Conservation (phyloP, 1,284 basidiomycete genomes). For the Fomitopsis schrenkii region DNA sequence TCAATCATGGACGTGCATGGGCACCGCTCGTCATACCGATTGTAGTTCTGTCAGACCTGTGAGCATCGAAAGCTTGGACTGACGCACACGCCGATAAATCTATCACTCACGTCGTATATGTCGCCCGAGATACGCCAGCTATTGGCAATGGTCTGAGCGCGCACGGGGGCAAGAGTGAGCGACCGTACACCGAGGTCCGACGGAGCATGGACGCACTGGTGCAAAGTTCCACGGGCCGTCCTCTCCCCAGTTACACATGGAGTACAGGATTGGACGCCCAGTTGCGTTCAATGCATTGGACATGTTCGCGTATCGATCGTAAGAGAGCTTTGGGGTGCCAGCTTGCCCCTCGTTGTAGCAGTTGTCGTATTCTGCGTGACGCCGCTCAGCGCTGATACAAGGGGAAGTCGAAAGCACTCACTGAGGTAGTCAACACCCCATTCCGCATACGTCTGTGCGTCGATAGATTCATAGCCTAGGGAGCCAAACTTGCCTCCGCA, state of each 20-base stretch:
- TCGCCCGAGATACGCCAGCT: conserved; percentile 45
- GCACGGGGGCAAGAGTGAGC: not conserved
- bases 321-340: conserved; percentile 37
- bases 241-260: conserved; percentile 46
- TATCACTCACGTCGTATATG: conserved; percentile 32
- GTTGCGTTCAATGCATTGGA: conserved; percentile 41
- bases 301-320: conserved; percentile 43
- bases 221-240: conserved; percentile 46
- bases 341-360: conserved; percentile 42
- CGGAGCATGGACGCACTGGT: conserved; percentile 19
- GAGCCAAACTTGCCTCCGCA: conserved; percentile 42
- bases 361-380: conserved; percentile 40
- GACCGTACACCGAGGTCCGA: not conserved
- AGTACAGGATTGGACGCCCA: conserved; percentile 43
- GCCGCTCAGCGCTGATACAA: not conserved
- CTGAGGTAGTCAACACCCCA: conserved; percentile 43
- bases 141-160: conserved; percentile 36
- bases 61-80: not conserved
- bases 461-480: conserved; percentile 42
- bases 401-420: conserved; percentile 15
- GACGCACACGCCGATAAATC: not conserved
- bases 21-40: conserved; percentile 38
- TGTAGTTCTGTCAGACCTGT: conserved; percentile 29
- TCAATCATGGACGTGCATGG: conserved; percentile 36
- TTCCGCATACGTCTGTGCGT: conserved; percentile 41